These are phyloP conservation scores for Nepenthes alata DNA, from an alignment of 179 eudicot genomes.

Conservation along the genomic window DNA sequence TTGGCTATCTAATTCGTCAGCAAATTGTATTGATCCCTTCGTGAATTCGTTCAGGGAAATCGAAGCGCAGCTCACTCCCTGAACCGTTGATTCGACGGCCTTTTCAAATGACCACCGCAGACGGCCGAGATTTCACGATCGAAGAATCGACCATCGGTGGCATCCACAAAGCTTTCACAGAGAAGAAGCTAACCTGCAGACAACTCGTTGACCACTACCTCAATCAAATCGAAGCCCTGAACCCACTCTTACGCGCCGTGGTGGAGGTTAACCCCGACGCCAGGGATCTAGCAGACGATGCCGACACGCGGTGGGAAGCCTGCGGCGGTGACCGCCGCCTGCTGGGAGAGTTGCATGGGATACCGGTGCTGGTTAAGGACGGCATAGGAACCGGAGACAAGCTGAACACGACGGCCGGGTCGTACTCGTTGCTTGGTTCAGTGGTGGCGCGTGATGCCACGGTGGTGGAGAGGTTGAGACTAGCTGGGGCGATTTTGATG, in stretches of 20 bases:
- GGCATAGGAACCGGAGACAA: constrained; percentile 30
- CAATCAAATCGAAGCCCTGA: constrained; percentile 30
- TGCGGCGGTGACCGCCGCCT: constrained; percentile 2
- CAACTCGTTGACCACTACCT: constrained; percentile 51
- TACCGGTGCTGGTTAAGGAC: constrained; percentile 46
- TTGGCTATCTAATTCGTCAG: no score
- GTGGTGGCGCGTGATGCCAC: constrained; percentile 45
- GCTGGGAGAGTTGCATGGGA: constrained; percentile 26
- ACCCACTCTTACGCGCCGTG: constrained; percentile 42
- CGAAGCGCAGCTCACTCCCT: no score
- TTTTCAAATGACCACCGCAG: no score
- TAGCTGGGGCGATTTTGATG: constrained; percentile 36
- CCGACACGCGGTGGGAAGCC: constrained; percentile 21
- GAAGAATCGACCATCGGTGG: constrained; percentile 33
- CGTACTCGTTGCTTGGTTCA: constrained; percentile 40
- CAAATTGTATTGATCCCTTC: no score
- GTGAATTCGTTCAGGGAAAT: no score
- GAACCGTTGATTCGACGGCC: no score
- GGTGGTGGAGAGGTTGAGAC: constrained; percentile 39
- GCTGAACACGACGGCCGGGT: constrained; percentile 46
- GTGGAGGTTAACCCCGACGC: constrained; percentile 61
- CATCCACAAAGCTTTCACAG: constrained; percentile 28
- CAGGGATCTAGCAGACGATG: constrained; percentile 26
- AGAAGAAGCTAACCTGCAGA: constrained; percentile 32
- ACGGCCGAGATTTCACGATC: constrained; percentile 1